Evolutionary conservation across 805 yeast genomes (phyloP).

Genomic region (Myxozyma melibiosi): DNA sequence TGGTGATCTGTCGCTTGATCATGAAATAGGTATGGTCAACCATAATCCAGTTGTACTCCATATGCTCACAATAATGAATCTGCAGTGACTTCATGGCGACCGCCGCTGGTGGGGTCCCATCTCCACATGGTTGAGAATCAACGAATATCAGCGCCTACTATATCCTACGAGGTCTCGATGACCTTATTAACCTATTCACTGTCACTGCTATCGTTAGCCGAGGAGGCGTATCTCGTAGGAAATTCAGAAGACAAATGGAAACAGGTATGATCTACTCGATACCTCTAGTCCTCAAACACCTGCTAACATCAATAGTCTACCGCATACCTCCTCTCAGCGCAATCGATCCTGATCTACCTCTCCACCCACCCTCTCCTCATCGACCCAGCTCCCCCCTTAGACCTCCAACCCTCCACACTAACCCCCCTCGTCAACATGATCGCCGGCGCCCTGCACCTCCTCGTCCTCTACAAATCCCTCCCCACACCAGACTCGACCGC

Average conservation of each 20-base stretch:
- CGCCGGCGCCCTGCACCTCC: constrained; percentile 39
- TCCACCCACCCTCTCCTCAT: constrained; percentile 24
- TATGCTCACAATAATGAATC: background rate
- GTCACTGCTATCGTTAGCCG: constrained; percentile 25
- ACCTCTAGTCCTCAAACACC: background rate
- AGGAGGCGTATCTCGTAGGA: constrained; percentile 19
- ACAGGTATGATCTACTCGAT: constrained; percentile 19
- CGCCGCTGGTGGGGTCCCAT: constrained; percentile 32
- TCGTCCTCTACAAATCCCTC: constrained; percentile 37
- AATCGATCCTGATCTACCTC: constrained; percentile 35
- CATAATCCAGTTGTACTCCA: background rate
- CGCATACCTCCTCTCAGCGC: constrained; percentile 37
- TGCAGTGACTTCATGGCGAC: constrained; percentile 36
- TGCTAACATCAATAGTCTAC: constrained; percentile 31
- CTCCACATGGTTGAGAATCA: constrained; percentile 20
- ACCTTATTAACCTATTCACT: constrained; percentile 27
- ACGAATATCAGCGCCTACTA: constrained; percentile 24
- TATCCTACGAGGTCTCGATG: constrained; percentile 29
- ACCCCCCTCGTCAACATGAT: constrained; percentile 33
- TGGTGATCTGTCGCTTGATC: constrained; percentile 29
- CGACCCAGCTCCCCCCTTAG: constrained; percentile 29
- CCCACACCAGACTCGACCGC: constrained; percentile 12
- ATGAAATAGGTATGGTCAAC: constrained; percentile 25
- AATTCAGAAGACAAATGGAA: constrained; percentile 29
- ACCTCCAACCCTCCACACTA: constrained; percentile 35